A percentile compares a stretch with the other conserved stretches of the same genome.
These are phyloP conservation scores for Amylocarpus encephaloides DNA, from an alignment of 2,329 filamentous ascomycete species.

Conservation along the genomic window DNA sequence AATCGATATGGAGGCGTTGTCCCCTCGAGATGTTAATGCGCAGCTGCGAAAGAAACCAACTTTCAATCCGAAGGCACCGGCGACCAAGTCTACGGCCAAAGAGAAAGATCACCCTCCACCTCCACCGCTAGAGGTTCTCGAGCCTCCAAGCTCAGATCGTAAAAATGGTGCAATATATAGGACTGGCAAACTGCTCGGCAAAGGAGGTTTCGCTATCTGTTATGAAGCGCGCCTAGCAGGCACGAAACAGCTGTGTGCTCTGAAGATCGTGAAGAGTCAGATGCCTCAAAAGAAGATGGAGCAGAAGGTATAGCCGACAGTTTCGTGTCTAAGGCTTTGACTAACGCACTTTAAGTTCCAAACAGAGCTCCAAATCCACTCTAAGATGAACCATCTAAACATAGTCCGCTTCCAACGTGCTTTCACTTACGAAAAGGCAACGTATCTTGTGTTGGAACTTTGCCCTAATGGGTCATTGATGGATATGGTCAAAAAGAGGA, in stretches of 20 bases:
- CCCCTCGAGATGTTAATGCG: slow-evolving; percentile 58
- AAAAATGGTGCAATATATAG: slow-evolving; percentile 66
- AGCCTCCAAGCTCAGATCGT: slow-evolving; percentile 62
- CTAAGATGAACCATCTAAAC: slow-evolving; percentile 92
- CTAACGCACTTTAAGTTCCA: slow-evolving; percentile 47
- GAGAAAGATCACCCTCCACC: slow-evolving; percentile 63
- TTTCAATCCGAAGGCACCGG: slow-evolving; percentile 42
- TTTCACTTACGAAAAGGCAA: slow-evolving; percentile 82
- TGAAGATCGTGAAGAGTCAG: slow-evolving; percentile 78
- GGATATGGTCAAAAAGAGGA: slow-evolving; percentile 93
- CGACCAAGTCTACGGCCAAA: slow-evolving; percentile 39
- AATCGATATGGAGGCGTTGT: slow-evolving; percentile 56
- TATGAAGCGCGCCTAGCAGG: slow-evolving; percentile 64
- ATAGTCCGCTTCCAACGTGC: slow-evolving; percentile 94
- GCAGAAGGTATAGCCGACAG: slow-evolving; percentile 57
- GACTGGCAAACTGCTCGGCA: slow-evolving; percentile 67
- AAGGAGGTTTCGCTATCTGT: slow-evolving; percentile 78
- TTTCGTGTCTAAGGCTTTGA: background rate
- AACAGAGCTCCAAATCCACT: slow-evolving; percentile 93
- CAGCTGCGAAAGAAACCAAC: slow-evolving; percentile 40
- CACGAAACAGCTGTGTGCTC: slow-evolving; percentile 61
- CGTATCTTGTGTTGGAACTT: slow-evolving; percentile 89
- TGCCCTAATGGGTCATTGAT: slow-evolving; percentile 95
- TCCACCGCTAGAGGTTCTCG: slow-evolving; percentile 52
- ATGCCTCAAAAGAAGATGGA: slow-evolving; percentile 74